A percentile compares a stretch with the other conserved stretches of the same genome.
Evolutionary conservation across 108 stramenopile species (phyloP).

Genomic region (Thalassiosira profunda): DNA sequence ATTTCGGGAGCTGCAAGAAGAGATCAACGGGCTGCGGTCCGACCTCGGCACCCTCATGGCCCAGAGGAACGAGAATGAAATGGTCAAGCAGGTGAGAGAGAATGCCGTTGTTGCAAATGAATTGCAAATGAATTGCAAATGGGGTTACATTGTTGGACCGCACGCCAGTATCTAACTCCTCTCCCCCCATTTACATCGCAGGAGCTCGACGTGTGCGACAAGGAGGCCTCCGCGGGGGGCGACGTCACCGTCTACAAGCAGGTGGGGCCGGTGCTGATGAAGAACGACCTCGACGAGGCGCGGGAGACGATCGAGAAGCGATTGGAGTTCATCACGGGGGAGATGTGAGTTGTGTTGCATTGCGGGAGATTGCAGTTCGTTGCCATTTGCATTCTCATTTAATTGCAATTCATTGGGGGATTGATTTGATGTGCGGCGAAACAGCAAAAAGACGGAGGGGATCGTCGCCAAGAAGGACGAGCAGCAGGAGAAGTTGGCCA

Average conservation of each 20-base stretch:
- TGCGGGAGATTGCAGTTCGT: neutral
- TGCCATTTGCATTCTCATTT: neutral
- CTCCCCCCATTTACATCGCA: too few species aligned
- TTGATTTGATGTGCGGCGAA: neutral
- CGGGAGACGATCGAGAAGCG: slow-evolving; percentile 88
- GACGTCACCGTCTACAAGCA: slow-evolving; percentile 81
- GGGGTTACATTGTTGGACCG: neutral
- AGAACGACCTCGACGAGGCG: slow-evolving; percentile 91
- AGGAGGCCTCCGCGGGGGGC: slow-evolving; percentile 33
- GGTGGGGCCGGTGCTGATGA: slow-evolving; percentile 93
- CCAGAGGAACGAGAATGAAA: slow-evolving; percentile 92
- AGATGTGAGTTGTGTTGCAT: slow-evolving; percentile 46
- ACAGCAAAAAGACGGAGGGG: slow-evolving; percentile 58
- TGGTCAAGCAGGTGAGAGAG: slow-evolving; percentile 70
- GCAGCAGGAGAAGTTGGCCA: slow-evolving; percentile 58
- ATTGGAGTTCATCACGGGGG: slow-evolving; percentile 85
- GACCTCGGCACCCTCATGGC: slow-evolving; percentile 76
- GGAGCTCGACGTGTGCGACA: slow-evolving; percentile 49
- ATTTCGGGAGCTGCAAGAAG: slow-evolving; percentile 78
- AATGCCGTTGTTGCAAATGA: neutral
- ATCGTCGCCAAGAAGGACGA: slow-evolving; percentile 61
- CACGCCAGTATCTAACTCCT: too few species aligned
- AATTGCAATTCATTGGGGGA: neutral
- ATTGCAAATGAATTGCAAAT: slow-evolving; percentile 16
- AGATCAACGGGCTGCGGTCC: slow-evolving; percentile 53